Base-by-base conservation (phyloP, 2,329 filamentous ascomycete species). In the Bipolaris zeicola region DNA sequence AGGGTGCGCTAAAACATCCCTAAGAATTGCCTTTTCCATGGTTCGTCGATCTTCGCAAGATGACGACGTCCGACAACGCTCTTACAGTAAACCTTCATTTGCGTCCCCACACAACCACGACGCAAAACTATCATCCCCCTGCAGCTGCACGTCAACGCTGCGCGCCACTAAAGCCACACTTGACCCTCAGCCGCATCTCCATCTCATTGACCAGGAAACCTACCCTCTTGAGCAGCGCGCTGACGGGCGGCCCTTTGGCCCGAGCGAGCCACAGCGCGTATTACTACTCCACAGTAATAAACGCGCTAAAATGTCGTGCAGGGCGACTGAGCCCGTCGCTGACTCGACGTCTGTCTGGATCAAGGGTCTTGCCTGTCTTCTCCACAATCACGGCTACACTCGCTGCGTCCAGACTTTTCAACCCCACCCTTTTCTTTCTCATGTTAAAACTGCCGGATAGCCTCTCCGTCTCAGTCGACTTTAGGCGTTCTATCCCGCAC, bases 281-380 rank as follows among this genome's bases (percentile, higher is more conserved):
- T 38, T 33, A 57, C n/a, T 47, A 52, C 62, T 65, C 62, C 62
- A 65, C 60, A 57, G 43, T 41, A 48, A 42, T 41, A 61, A 60
- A 47, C 49, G 39, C 57, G 45, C 64, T 66, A 66, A 66, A 61
- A 66, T 66, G 64, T 63, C 60, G 62, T 66, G 62, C 64, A 66
- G 58, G 48, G 57, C 57, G 60, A 49, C 46, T 60, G 58, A 60
- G 60, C 60, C 62, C 47, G 52, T 58, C 31, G 50, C 50, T 57
- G 57, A 59, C 59, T 59, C 52, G 59, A 36, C 52, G 42, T 31
- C 16, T 33, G 18, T 31, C 24, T 44, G 26, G 22, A 52, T 50
- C 60, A 58, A 61, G 62, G 60, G 58, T 62, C 51, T 57, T 56
- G 52, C 60, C 42, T 66, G 58, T 58, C 59, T 63, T 55, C 60